Evolutionary conservation across 75 land plant species (phyloP).

Genomic region (Cupressus sempervirens): DNA sequence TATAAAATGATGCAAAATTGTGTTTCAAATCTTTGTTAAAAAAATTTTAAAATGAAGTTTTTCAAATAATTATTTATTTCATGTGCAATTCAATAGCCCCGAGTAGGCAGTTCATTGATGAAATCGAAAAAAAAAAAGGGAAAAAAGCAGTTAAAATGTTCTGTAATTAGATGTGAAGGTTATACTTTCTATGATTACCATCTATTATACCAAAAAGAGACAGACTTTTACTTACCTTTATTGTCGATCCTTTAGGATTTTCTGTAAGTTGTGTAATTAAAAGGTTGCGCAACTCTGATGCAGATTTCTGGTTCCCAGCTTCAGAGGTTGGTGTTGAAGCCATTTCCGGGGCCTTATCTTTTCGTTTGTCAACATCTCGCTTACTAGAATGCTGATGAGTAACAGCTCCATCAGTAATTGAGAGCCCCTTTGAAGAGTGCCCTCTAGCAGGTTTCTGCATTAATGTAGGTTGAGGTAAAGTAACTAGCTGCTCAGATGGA

Average conservation of each 20-base stretch:
- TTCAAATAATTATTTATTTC: neutral
- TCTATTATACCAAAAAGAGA: neutral
- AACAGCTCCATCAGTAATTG: constrained; percentile 24
- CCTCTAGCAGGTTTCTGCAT: constrained; percentile 20
- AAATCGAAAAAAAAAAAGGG: neutral
- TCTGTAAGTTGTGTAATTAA: constrained; percentile 58
- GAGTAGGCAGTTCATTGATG: neutral
- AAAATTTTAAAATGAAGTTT: neutral
- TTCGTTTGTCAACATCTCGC: constrained; percentile 31
- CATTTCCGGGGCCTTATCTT: constrained; percentile 32
- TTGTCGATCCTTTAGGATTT: constrained; percentile 76
- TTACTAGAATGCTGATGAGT: constrained; percentile 11
- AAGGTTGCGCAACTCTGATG: constrained; percentile 58
- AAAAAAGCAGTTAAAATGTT: neutral
- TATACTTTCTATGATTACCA: neutral
- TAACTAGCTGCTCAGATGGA: constrained; percentile 27
- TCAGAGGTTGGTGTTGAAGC: constrained; percentile 4
- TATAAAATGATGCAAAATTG: neutral
- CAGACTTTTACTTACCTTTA: constrained; percentile 43
- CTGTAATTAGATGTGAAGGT: neutral
- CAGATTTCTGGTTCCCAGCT: constrained; percentile 20
- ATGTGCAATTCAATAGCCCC: neutral
- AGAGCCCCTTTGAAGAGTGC: constrained; percentile 20
- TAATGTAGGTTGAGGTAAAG: constrained; percentile 13
- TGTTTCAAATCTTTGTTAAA: neutral